These are phyloP conservation scores for Calonectria honghensis DNA, from an alignment of 2,329 filamentous ascomycete species.

Conservation along the genomic window DNA sequence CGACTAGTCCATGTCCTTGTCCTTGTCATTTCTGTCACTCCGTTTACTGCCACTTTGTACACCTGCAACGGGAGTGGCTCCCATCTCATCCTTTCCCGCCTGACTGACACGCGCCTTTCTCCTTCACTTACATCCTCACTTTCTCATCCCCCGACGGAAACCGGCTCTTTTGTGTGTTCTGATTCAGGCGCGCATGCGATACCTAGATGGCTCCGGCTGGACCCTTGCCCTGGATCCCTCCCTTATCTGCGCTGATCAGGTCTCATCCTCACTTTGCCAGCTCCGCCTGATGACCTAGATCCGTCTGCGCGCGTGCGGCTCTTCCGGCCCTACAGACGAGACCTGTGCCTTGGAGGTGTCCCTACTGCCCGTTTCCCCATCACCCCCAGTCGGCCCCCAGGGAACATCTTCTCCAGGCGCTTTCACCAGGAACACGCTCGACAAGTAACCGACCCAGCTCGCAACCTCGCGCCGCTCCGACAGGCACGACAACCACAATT, in stretches of 20 bases:
- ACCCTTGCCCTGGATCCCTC: conserved; percentile 42
- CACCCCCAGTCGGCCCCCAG: conserved; percentile 32
- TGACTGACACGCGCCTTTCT: conserved; percentile 2
- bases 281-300: conserved; percentile 41
- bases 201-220: conserved; percentile 41
- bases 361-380: conserved; percentile 33
- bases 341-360: conserved; percentile 35
- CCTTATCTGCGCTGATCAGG: conserved; percentile 41
- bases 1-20: conserved; percentile 31
- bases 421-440: conserved; percentile 15
- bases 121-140: conserved; percentile 19
- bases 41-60: conserved; percentile 30
- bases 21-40: conserved; percentile 34
- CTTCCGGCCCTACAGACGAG: conserved; percentile 46
- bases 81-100: conserved; percentile 11
- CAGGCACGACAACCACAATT: not conserved
- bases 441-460: conserved; percentile 1
- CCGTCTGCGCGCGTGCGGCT: conserved; percentile 45
- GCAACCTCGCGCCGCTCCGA: not conserved
- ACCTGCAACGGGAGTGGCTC: conserved; percentile 24
- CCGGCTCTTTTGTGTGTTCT: conserved; percentile 5
- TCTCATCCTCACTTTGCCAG: conserved; percentile 31
- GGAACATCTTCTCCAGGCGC: not conserved
- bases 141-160: not conserved
- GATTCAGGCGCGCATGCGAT: conserved; percentile 14